Evolutionary conservation across 1,284 basidiomycete genomes (phyloP).

Genomic region (Cryptococcus jaspeensis): DNA sequence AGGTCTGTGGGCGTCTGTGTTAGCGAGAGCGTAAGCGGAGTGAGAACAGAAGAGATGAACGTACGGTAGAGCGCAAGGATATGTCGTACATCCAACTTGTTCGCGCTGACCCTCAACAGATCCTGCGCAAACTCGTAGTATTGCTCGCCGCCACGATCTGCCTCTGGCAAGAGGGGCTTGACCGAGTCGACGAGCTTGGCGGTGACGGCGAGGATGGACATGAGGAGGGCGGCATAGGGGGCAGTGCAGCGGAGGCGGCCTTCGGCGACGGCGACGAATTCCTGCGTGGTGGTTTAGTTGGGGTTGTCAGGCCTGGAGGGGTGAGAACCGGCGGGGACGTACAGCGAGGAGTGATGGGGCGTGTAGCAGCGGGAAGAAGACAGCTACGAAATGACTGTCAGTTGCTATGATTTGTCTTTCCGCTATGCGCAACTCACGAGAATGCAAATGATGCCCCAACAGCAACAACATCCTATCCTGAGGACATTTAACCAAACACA

Average conservation of each 20-base stretch:
- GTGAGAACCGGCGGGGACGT: not conserved
- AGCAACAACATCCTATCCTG: conserved; percentile 12
- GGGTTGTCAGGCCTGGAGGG: too few species aligned
- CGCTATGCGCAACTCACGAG: conserved; percentile 3
- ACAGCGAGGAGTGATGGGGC: conserved; percentile 14
- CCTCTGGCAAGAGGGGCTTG: conserved; percentile 2
- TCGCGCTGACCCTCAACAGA: conserved; percentile 11
- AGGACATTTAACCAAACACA: conserved; percentile 12
- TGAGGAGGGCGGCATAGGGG: conserved; percentile 15
- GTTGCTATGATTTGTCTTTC: not conserved
- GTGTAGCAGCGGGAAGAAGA: conserved; percentile 17
- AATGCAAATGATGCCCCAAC: conserved; percentile 11
- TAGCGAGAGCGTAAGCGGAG: too few species aligned
- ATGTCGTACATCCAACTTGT: conserved; percentile 17
- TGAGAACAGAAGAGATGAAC: not conserved
- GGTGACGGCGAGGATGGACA: conserved; percentile 15
- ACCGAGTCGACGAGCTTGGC: conserved; percentile 11
- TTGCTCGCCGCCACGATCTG: conserved; percentile 4
- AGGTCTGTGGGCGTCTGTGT: too few species aligned
- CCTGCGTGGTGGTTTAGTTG: not conserved
- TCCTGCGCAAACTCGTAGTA: conserved; percentile 18
- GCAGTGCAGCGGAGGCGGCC: conserved; percentile 14
- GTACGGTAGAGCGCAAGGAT: conserved; percentile 16
- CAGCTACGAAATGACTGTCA: conserved; percentile 1
- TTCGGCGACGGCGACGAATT: conserved; percentile 14